Conservation (phyloP, 805 yeast genomes). For the Grigorovia humatica region DNA sequence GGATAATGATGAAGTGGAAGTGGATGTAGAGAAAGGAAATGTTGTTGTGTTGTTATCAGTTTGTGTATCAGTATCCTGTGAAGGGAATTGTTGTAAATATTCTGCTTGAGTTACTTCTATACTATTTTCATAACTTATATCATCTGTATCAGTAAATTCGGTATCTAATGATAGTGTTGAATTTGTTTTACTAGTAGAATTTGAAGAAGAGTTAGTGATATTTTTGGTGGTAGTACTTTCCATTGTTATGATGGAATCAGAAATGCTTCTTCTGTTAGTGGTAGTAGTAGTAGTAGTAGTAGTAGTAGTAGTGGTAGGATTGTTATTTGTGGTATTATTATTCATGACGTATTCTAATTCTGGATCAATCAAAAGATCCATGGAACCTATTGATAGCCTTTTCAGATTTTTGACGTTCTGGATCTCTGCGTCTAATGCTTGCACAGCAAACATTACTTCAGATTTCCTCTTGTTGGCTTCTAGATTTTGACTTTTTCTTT, state of each 20-base stretch:
- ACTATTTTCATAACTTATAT: slow-evolving; percentile 13
- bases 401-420: slow-evolving; percentile 65
- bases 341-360: slow-evolving; percentile 46
- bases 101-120: slow-evolving; percentile 23
- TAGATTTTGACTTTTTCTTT: not conserved
- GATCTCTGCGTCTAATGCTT: slow-evolving; percentile 65
- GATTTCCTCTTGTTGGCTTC: slow-evolving; percentile 30
- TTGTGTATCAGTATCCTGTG: not conserved
- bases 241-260: too few relatives aligned
- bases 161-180: too few relatives aligned
- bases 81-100: slow-evolving; percentile 13
- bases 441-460: slow-evolving; percentile 52
- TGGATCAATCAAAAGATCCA: slow-evolving; percentile 49
- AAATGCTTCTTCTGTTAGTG: not conserved
- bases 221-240: too few relatives aligned
- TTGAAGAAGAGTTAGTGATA: too few relatives aligned
- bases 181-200: too few relatives aligned
- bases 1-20: not conserved
- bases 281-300: slow-evolving; percentile 6
- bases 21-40: slow-evolving; percentile 1
- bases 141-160: not conserved
- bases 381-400: slow-evolving; percentile 57
- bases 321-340: too few relatives aligned
- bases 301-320: slow-evolving; percentile 4
- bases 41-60: not conserved